phyloP scores from a whole-genome alignment of 208 protist genomes.

The Leptomonas seymouri region DNA sequence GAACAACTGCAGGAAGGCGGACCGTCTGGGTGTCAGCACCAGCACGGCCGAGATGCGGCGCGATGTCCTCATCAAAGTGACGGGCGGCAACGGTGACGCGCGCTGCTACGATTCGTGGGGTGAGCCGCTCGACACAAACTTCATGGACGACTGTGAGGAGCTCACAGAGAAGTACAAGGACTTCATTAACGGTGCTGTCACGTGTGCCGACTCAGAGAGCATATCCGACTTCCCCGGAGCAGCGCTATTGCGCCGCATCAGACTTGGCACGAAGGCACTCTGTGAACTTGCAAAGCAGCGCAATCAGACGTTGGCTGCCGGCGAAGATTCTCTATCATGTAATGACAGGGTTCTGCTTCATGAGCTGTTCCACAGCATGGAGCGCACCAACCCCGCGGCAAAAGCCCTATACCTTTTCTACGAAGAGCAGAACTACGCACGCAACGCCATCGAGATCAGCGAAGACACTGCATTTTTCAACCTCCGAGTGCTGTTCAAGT shows the following conservation, averaged over 20 bases:
- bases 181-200: conserved; percentile 5
- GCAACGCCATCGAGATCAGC: conserved; percentile 18
- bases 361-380: not conserved
- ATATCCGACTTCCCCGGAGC: conserved; percentile 10
- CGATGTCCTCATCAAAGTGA: conserved; percentile 1
- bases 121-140: conserved; percentile 23
- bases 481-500: conserved; percentile 14
- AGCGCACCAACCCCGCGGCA: conserved; percentile 1
- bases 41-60: conserved; percentile 6
- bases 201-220: conserved; percentile 10
- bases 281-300: not conserved
- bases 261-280: not conserved
- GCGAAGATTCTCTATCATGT: too few relatives aligned
- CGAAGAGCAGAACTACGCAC: conserved; percentile 6
- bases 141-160: conserved; percentile 21
- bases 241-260: not conserved
- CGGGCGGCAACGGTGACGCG: not conserved
- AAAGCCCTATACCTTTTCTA: conserved; percentile 9
- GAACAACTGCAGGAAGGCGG: conserved; percentile 2
- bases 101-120: not conserved
- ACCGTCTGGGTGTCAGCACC: not conserved
- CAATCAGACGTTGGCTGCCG: not conserved
- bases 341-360: not conserved
- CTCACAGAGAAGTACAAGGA: conserved; percentile 11
- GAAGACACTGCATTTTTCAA: conserved; percentile 20